Evolutionary conservation across 768 basidiomycete genomes (phyloP), one percentile per base, ranked within the genome.

Genomic region (Termitomyces sp.): DNA sequence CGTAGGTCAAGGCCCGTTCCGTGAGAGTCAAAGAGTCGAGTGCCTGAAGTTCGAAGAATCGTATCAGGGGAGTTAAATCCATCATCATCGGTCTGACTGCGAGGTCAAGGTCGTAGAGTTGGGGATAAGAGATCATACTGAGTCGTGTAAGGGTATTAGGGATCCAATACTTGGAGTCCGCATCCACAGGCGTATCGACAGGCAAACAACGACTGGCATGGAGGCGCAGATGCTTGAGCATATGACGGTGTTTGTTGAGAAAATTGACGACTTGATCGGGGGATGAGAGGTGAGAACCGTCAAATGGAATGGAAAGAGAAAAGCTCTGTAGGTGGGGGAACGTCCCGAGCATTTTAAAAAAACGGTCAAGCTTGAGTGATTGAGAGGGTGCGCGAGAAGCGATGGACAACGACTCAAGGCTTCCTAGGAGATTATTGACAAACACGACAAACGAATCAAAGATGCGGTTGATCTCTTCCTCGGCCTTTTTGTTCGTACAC

Each of bases 381-480:
- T 60, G 68, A 8, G 76, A 79, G 4, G 69, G 59, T 22, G 64
- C 62, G 12, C 73, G 73, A 15, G 77, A 74, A 9, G 65, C 46
- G 29, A 80, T 62, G 0, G 73, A 70, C 2, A 81, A 58, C 1
- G 72, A 72, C 48, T 65, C 64, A 39, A 81, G 68, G n/a, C 73
- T 66, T 20, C 68, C 66, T 57, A 69, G 71, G 48, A 77, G 67
- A 53, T 74, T 76, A 67, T 79, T 73, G 54, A 80, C 57, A 58
- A 81, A 80, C 24, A 80, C 73, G n/a, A 69, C 64, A 31, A 80
- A 74, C 9, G 69, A 75, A 33, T 79, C 74, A 34, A 80, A 69
- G 5, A 64, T 61, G 18, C 70, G 52, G 41, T 70, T 62, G 51
- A 79, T 73, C n/a, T 76, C 65, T 5, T 56, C 54, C 34, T 57